A percentile compares a stretch with the other conserved stretches of the same genome.
These are phyloP conservation scores for Eucalyptus grandis DNA, from an alignment of 345 rosid genomes.

Conservation along the genomic window DNA sequence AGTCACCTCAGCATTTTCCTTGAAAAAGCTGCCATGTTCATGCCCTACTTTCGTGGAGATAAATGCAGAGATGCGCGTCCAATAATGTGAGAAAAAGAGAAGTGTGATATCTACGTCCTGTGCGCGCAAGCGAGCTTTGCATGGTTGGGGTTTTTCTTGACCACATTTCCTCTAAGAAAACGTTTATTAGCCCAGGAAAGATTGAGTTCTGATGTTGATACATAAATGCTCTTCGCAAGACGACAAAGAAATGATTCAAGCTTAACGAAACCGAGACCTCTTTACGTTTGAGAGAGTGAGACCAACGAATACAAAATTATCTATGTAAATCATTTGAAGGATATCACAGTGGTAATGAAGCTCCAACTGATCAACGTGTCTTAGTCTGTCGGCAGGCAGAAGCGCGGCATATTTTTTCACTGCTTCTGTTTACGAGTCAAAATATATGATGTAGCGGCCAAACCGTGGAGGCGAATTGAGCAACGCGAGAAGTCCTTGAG, in stretches of 20 bases:
- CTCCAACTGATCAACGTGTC: not conserved
- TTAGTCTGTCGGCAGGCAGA: not conserved
- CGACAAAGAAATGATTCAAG: not conserved
- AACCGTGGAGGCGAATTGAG: constrained; percentile 22
- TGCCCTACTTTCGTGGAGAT: not conserved
- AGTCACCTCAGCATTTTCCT: too few relatives aligned
- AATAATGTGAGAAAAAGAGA: not conserved
- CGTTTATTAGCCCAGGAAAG: not conserved
- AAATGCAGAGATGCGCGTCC: not conserved
- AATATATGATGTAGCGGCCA: constrained; percentile 6
- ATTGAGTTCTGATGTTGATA: not conserved
- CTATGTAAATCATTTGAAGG: not conserved
- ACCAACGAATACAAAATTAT: not conserved
- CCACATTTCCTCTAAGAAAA: not conserved
- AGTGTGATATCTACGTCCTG: not conserved
- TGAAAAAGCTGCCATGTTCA: not conserved
- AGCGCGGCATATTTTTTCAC: not conserved
- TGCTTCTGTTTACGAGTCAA: not conserved
- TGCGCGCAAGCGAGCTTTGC: not conserved
- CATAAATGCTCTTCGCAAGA: not conserved
- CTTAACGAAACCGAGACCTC: not conserved
- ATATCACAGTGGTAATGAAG: not conserved
- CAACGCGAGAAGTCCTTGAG: constrained; percentile 12
- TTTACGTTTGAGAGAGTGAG: not conserved
- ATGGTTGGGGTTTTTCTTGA: not conserved